These are phyloP conservation scores for Coniochaeta ligniaria DNA, from an alignment of 2,329 filamentous ascomycete genomes.

Conservation along the genomic window DNA sequence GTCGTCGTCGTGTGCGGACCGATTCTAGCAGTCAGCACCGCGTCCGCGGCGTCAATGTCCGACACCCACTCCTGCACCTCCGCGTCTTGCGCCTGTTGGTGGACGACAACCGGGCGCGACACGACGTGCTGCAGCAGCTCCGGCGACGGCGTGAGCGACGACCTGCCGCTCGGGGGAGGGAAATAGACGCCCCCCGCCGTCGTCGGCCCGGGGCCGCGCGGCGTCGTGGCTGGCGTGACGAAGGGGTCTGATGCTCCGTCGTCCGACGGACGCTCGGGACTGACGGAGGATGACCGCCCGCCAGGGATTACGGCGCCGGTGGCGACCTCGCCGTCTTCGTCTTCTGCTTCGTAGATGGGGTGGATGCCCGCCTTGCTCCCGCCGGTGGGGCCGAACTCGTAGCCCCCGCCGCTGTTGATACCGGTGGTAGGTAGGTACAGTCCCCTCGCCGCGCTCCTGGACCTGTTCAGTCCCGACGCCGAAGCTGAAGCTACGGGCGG, in stretches of 20 bases:
- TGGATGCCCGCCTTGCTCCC: conserved; percentile 36
- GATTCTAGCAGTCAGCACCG: conserved; percentile 38
- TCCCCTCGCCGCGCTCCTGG: conserved; percentile 23
- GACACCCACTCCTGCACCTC: conserved; percentile 53
- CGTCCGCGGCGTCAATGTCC: conserved; percentile 47
- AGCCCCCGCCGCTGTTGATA: conserved; percentile 11
- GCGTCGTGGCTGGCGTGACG: conserved; percentile 29
- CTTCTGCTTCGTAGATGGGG: conserved; percentile 52
- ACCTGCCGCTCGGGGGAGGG: background rate
- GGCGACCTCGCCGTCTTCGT: conserved; percentile 32
- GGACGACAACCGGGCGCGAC: too few relatives aligned
- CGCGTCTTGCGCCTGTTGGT: conserved; percentile 29
- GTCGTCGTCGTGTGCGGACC: conserved; percentile 20
- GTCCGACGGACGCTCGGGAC: conserved; percentile 9
- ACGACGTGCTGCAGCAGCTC: conserved; percentile 10
- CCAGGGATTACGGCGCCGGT: too few relatives aligned
- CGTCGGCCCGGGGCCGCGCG: conserved; percentile 5
- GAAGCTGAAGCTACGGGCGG: conserved; percentile 4
- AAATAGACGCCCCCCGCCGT: background rate
- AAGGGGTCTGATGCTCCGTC: conserved; percentile 39
- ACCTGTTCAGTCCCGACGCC: conserved; percentile 6
- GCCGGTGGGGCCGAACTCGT: conserved; percentile 18
- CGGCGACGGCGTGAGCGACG: conserved; percentile 15
- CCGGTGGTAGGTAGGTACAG: conserved; percentile 25
- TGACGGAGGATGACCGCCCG: conserved; percentile 3